Evolutionary conservation across 2,329 filamentous ascomycete genomes (phyloP).

Genomic region (Ophiostoma australiae): DNA sequence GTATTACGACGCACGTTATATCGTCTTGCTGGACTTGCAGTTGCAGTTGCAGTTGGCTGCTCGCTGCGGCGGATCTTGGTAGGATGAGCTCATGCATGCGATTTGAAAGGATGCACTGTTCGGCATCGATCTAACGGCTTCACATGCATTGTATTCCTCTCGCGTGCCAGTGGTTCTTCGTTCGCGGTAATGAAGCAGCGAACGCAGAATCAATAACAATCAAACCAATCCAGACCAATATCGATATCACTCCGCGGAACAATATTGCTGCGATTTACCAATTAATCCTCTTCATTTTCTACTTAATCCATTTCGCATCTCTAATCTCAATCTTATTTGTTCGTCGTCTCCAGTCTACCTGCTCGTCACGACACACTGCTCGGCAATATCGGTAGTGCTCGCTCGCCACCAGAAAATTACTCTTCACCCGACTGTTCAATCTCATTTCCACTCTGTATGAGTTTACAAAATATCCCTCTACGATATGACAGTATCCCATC

Average conservation of each 20-base stretch:
- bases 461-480: too few relatives aligned
- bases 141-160: not conserved
- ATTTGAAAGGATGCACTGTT: not conserved
- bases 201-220: too few relatives aligned
- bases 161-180: too few relatives aligned
- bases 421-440: not conserved
- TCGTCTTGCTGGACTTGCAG: not conserved
- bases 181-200: too few relatives aligned
- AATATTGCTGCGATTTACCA: not conserved
- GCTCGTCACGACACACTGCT: not conserved
- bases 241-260: too few relatives aligned
- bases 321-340: not conserved
- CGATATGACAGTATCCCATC: too few relatives aligned
- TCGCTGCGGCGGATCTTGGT: too few relatives aligned
- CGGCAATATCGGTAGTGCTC: conserved; percentile 6
- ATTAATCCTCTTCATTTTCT: not conserved
- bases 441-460: not conserved
- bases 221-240: too few relatives aligned
- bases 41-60: not conserved
- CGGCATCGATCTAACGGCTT: too few relatives aligned
- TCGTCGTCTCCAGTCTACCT: not conserved
- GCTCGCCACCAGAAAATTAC: not conserved
- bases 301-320: not conserved
- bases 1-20: not conserved
- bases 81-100: not conserved